Conservation (phyloP, 2,329 filamentous ascomycete species). For the Ceratocystis alfenasii region DNA sequence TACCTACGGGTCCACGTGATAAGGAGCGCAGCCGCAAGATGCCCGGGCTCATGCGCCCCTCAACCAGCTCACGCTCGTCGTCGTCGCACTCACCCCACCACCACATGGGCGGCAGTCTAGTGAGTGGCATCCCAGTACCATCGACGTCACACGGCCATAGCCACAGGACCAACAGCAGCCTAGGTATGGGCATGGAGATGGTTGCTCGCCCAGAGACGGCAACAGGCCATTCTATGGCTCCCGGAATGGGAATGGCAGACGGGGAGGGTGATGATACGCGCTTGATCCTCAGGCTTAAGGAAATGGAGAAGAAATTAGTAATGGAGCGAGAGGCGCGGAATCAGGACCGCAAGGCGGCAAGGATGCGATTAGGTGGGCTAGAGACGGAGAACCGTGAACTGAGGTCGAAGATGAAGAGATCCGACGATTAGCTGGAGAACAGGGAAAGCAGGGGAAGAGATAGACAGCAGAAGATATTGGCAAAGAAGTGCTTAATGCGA, state of each 20-base stretch:
- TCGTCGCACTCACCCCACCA: constrained; percentile 23
- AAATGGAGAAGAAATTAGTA: constrained; percentile 80
- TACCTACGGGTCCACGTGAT: constrained; percentile 44
- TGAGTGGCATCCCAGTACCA: constrained; percentile 16
- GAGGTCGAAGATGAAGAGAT: constrained; percentile 45
- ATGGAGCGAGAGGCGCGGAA: constrained; percentile 77
- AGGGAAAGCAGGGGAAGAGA: neutral
- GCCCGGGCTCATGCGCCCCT: constrained; percentile 25
- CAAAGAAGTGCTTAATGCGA: neutral
- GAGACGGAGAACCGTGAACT: constrained; percentile 62
- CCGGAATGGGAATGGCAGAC: constrained; percentile 23
- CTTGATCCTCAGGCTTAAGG: constrained; percentile 75
- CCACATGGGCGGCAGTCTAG: constrained; percentile 8
- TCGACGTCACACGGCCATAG: constrained; percentile 20
- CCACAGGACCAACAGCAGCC: constrained; percentile 22
- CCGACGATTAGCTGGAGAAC: constrained; percentile 17
- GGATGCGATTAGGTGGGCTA: constrained; percentile 67
- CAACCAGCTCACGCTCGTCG: constrained; percentile 27
- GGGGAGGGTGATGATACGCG: constrained; percentile 46
- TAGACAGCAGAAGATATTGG: neutral
- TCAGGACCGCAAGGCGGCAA: constrained; percentile 70
- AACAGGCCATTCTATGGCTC: constrained; percentile 20
- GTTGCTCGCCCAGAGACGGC: constrained; percentile 21
- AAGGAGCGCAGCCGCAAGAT: constrained; percentile 30
- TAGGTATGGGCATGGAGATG: constrained; percentile 18